Conservation (phyloP, 371 early-diverging fungal genomes). For the Mucor circinelloides region DNA sequence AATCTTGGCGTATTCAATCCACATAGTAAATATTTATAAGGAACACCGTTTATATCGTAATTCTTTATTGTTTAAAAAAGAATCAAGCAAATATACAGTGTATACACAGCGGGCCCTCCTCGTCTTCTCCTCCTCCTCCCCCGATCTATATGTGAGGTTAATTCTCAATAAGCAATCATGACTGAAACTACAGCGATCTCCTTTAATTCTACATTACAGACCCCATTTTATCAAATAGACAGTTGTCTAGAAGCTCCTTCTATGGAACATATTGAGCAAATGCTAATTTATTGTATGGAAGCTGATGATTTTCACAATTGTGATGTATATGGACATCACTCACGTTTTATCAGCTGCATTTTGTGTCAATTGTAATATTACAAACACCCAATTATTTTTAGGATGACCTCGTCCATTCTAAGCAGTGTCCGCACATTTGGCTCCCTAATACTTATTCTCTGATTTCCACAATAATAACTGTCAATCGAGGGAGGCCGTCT, state of each 20-base stretch:
- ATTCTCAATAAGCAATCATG: not conserved
- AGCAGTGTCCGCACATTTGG: not conserved
- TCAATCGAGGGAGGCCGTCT: not conserved
- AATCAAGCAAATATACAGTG: not conserved
- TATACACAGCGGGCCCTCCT: too few relatives aligned
- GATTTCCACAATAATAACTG: not conserved
- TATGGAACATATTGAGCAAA: not conserved
- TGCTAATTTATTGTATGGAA: not conserved
- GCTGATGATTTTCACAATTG: not conserved
- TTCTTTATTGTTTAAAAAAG: not conserved
- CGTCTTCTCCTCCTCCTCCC: too few relatives aligned
- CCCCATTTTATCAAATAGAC: too few relatives aligned
- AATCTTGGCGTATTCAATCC: not conserved
- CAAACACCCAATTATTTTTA: constrained; percentile 1
- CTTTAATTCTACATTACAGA: not conserved
- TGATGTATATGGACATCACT: not conserved
- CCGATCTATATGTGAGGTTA: not conserved
- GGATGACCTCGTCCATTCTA: not conserved
- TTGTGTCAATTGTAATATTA: not conserved
- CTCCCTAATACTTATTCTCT: not conserved
- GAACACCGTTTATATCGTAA: not conserved
- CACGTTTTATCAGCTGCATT: constrained; percentile 3
- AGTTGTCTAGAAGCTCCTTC: not conserved
- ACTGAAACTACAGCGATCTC: not conserved
- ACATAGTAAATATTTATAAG: not conserved